These are phyloP conservation scores for Pythium biforme DNA, from an alignment of 352 stramenopile species.

Conservation along the genomic window DNA sequence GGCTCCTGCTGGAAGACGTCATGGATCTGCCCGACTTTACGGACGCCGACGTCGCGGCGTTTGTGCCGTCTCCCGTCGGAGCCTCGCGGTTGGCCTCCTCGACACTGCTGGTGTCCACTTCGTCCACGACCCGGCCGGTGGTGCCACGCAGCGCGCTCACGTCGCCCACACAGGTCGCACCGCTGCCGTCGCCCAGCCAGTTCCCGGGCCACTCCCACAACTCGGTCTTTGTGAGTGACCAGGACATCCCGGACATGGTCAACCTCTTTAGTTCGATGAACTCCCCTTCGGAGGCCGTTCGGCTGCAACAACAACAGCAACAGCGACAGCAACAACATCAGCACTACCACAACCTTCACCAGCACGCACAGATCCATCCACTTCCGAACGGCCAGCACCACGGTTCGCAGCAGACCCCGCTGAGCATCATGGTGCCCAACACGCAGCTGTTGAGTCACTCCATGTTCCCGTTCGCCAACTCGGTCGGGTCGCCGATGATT, in stretches of 20 bases:
- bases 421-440: conserved; percentile 39
- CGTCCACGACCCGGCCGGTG: conserved; percentile 11
- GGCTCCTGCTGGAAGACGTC: conserved; percentile 12
- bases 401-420: not conserved
- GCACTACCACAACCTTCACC: not conserved
- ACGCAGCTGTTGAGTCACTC: conserved; percentile 23
- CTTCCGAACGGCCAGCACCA: not conserved
- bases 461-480: conserved; percentile 32
- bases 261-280: conserved; percentile 73
- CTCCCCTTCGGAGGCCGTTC: conserved; percentile 29
- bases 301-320: conserved; percentile 5
- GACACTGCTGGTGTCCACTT: conserved; percentile 32
- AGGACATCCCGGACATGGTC: conserved; percentile 61
- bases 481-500: conserved; percentile 3
- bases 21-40: conserved; percentile 24
- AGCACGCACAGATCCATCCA: not conserved
- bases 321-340: not conserved
- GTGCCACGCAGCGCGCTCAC: conserved; percentile 14
- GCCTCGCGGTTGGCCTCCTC: not conserved
- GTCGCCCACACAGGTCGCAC: conserved; percentile 8
- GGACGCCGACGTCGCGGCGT: conserved; percentile 16
- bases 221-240: conserved; percentile 27
- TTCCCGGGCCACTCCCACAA: conserved; percentile 17
- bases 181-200: conserved; percentile 15
- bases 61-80: conserved; percentile 13